Base-by-base conservation (phyloP, 2,329 filamentous ascomycete genomes). In the Exophiala aquamarina region DNA sequence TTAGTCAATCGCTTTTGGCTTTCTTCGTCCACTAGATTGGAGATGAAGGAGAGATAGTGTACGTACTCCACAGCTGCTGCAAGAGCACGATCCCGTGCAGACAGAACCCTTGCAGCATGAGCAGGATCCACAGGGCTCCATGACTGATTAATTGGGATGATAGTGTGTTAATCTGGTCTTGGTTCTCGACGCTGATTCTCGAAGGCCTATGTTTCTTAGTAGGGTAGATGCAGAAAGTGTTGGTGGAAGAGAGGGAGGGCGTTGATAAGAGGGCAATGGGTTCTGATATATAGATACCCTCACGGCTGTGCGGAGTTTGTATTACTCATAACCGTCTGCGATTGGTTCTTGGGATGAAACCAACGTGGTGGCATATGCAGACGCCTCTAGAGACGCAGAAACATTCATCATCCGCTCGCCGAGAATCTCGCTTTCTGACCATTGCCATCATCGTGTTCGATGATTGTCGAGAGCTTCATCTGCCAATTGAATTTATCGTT, bases 61-160 rank as follows among this genome's bases (percentile, higher is more conserved):
- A 35, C 32, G 8, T 35, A 35, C 32, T 8, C 32, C 32, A 15
- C 32, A 35, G 32, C 13, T 35, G 32, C 32, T 35, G 32, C 32
- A 35, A 7, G 32, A 35, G 32, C 32, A 35, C 32, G 32, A 35
- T 8, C 32, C 32, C 7, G 32, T 8, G 14, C 32, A 35, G 32
- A 17, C 32, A 7, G 32, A 8, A 15, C 32, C 32, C 8, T 35
- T 35, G 32, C 32, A 35, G 32, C 32, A 35, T 11, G n/a, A 14
- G 32, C 32, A 35, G 32, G 13, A 14, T 35, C 32, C 32, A 35
- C 32, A 35, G 14, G 32, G 32, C 8, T 17, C 32, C 32, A 35
- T 35, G 32, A 14, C 18, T 8, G 14, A 35, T 35, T 7, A 15
- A 8, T 7, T 35, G n/a, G 32, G 32, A n/a, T 35, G 32, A 17